Base-by-base conservation (phyloP, 495 filamentous ascomycete genomes). In the Hypoxylon lienhwacheense region DNA sequence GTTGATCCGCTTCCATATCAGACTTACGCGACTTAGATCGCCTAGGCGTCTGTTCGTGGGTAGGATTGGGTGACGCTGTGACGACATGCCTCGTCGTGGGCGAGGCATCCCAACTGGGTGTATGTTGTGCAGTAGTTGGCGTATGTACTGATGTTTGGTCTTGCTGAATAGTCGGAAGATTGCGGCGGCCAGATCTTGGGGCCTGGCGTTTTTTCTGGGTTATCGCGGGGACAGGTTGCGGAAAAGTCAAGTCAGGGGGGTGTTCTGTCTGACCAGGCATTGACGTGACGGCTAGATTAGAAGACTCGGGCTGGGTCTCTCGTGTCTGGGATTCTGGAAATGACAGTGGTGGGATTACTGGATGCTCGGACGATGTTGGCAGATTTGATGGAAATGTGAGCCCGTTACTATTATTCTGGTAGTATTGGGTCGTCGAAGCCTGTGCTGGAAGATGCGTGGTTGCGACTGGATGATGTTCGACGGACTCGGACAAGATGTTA, bases 311-410 rank as follows among this genome's bases (percentile, higher is more conserved):
- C 14, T 32, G 47, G 29, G 40, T 35, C 16, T 22, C 45, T 12
- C 56, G 55, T 2, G 51, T 17, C 31, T 63, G 52, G 20, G 59
- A 26, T 22, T 65, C 54, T 12, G 61, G 49, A 36, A 63, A 67
- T 8, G 58, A 45, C n/a, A 55, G 44, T 31, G 26, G 24, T 14
- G 65, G 24, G 37, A 53, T 65, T 24, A 48, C 22, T 1, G 42
- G 14, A 26, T 34, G 41, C 8, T 24, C 44, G 2, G 48, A 36
- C 10, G 54, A 26, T n/a, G 36, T n/a, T 22, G 49, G 47, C 20
- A 46, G 28, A 31, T 49, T 41, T 28, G 50, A 48, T 11, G 53
- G 47, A 21, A 63, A 65, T 26, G 44, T 28, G 20, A 63, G 15
- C 6, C 40, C 49, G 35, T 25, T 25, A 17, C 21, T 34, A 39